Conservation (phyloP, 495 filamentous ascomycete species). For the Hypoxylon rickii region DNA sequence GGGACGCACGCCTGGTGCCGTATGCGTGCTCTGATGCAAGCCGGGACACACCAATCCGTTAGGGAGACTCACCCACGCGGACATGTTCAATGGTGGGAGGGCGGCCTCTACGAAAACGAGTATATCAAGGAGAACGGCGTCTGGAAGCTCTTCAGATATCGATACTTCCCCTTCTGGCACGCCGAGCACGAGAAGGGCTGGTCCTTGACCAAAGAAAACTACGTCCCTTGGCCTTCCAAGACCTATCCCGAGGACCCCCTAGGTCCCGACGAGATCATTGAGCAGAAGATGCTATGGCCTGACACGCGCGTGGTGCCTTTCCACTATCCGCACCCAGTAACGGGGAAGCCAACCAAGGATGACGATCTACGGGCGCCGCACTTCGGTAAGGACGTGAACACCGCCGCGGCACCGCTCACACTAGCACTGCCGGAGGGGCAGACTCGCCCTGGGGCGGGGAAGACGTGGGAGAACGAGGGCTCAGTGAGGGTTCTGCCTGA, state of each 20-base stretch:
- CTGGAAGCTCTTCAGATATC: constrained; percentile 60
- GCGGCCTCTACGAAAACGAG: constrained; percentile 63
- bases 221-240: constrained; percentile 51
- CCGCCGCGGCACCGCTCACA: constrained; percentile 47
- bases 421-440: constrained; percentile 49
- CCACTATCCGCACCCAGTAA: constrained; percentile 60
- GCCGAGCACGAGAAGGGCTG: constrained; percentile 57
- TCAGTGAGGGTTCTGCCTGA: constrained; percentile 45
- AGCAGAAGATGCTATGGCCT: constrained; percentile 59
- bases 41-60: constrained; percentile 55
- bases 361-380: constrained; percentile 55
- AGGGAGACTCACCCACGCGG: constrained; percentile 53
- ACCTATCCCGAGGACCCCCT: constrained; percentile 53
- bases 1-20: constrained; percentile 57
- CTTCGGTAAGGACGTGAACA: constrained; percentile 46
- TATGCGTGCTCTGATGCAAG: constrained; percentile 60
- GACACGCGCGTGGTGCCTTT: constrained; percentile 60
- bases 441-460: constrained; percentile 43
- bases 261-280: constrained; percentile 58
- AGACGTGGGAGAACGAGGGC: constrained; percentile 39
- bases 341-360: constrained; percentile 45
- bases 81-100: constrained; percentile 60
- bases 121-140: constrained; percentile 61
- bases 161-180: constrained; percentile 64
- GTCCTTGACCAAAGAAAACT: constrained; percentile 56